Base-by-base conservation (phyloP, 257 asterid species). In the Lycium ferocissimum region DNA sequence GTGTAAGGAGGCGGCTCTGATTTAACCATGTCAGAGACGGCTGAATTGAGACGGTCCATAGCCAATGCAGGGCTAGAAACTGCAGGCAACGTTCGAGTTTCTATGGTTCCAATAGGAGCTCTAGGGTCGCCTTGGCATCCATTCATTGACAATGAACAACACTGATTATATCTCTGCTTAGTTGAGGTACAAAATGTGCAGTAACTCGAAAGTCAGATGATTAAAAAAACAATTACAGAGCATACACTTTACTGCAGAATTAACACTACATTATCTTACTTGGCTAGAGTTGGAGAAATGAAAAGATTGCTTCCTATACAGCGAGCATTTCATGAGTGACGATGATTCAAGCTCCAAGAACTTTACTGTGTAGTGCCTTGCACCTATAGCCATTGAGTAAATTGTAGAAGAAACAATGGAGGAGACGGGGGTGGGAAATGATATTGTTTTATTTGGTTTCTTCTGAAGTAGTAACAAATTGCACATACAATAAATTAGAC, bases 71-170 rank as follows among this genome's bases (percentile, higher is more conserved):
- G 92, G 1, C 94, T 89, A 4, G 87, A 85, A 20, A 90, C 94
- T 0, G 89, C 72, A 14, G 97, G 92, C 71, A 90, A 88, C 0
- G 94, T 93, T 37, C 90, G 89, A 2, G 99, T 94, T 76, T 94
- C 98, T 35, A 90, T 22, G 4, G 89, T 88, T 79, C 94, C 98
- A 13, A 94, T 43, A 0, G 97, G 98, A 38, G 92, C 88, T 82
- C 91, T 90, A 0, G 96, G 89, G 61, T 91, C 91, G 13, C 92
- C 95, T 15, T 89, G 89, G 63, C 96, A 92, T 0, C 98, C 98
- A 54, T 93, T 93, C 94, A 92, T 88, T n/a, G 94, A 86, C 85
- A 91, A 43, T 33, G 93, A 93, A 37, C 92, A 86, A 5, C 90
- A 9, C 3, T 92, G 87, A 63, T 88, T 87, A 86, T 86, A 88